These are phyloP conservation scores for Chaetothyriales sp. DNA, from an alignment of 2,329 filamentous ascomycete species.

Conservation along the genomic window DNA sequence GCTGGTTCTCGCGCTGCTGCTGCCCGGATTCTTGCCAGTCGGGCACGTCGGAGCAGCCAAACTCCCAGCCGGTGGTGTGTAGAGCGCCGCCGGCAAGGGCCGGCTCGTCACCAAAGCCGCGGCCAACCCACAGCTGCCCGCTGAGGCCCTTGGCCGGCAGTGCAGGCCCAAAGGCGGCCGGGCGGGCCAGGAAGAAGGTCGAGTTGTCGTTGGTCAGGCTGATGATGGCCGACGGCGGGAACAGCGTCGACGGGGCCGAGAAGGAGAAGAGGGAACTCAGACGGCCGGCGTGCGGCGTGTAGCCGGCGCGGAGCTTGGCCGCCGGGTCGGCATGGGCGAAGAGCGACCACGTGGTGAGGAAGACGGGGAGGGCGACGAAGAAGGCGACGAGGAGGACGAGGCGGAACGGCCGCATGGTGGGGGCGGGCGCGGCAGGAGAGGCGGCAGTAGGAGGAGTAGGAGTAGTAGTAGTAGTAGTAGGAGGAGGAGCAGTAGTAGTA, in stretches of 20 bases:
- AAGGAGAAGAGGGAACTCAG: conserved; percentile 54
- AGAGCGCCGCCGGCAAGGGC: conserved; percentile 43
- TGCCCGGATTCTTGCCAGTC: conserved; percentile 60
- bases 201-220: conserved; percentile 96
- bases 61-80: conserved; percentile 56
- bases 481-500: too few relatives aligned
- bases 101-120: conserved; percentile 72
- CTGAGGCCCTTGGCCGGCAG: conserved; percentile 65
- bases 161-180: conserved; percentile 79
- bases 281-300: conserved; percentile 31
- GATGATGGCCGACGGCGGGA: conserved; percentile 89
- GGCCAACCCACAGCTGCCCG: conserved; percentile 85
- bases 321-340: conserved; percentile 18
- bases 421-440: conserved; percentile 2
- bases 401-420: conserved; percentile 34
- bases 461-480: too few relatives aligned
- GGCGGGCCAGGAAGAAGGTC: conserved; percentile 86
- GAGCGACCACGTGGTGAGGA: conserved; percentile 35
- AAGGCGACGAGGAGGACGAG: conserved; percentile 33
- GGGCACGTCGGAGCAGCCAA: conserved; percentile 88
- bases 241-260: conserved; percentile 68
- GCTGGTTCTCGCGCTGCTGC: conserved; percentile 25
- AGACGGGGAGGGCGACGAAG: conserved; percentile 35
- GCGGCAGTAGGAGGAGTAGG: background rate
- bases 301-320: conserved; percentile 25